Base-by-base conservation (phyloP, 257 asterid genomes). In the Verbena officinalis region DNA sequence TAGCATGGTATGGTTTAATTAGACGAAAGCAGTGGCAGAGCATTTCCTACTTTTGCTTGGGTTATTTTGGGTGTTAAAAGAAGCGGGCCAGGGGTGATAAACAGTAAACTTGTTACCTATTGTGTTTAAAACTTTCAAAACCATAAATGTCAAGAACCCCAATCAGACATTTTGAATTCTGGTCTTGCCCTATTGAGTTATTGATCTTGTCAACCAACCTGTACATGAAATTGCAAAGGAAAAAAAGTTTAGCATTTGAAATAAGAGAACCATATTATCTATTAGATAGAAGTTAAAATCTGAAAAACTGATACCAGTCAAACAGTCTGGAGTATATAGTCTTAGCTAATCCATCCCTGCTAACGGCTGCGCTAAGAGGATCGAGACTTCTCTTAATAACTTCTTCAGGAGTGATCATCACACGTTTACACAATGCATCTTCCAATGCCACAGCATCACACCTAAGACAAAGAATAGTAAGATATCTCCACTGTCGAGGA, bases 331-430 rank as follows among this genome's bases (percentile, higher is more conserved):
- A 92, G 75, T 92, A 92, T 72, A 87, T 33, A 13, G 98, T 87
- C 84, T 92, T 92, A 50, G 98, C 98, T 61, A 92, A 82, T 62
- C 98, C 98, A 55, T 92, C 98, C 78, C 97, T 80, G 81, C 98
- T 89, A 64, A 87, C 78, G 64, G 83, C 84, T 27, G 98, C 98
- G 75, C 94, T 87, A 68, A 80, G 84, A 74, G 97, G 98, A 81
- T 92, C 98, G 62, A 92, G 98, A 78, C 98, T 80, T 70, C 98
- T 85, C 80, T 89, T 92, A 45, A 92, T 92, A 68, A 92, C 94
- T 85, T 92, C 98, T 81, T 92, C 98, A 4, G 98, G 98, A 62
- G 98, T 92, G 77, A 92, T 68, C 98, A 92, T 92, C 76, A 92
- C 96, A 73, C 98, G 95, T 89, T 92, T 89, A 77, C 97, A 87